A percentile compares a stretch with the other conserved stretches of the same genome.
Conservation (phyloP, 306 rosid species). For the Vigna angularis region DNA sequence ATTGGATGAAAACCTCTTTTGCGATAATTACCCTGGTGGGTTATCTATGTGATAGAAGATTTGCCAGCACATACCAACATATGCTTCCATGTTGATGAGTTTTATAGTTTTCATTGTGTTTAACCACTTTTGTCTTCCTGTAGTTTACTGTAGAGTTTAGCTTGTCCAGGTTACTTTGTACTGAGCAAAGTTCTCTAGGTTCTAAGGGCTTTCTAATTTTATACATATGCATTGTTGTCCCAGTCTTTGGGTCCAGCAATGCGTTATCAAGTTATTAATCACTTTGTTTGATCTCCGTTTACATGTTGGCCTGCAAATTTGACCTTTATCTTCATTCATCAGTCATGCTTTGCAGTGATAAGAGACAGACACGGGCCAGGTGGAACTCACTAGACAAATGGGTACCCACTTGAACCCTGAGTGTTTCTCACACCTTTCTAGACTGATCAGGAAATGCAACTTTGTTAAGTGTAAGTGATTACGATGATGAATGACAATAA, state of each 20-base stretch:
- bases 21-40: slow-evolving; percentile 59
- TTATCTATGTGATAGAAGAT: slow-evolving; percentile 50
- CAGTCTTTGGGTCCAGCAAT: background rate
- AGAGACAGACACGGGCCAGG: background rate
- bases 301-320: slow-evolving; percentile 28
- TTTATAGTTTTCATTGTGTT: slow-evolving; percentile 43
- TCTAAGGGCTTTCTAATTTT: slow-evolving; percentile 32
- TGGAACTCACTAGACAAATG: background rate
- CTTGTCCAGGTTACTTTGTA: slow-evolving; percentile 10
- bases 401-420: background rate
- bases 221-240: background rate
- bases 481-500: slow-evolving; percentile 25
- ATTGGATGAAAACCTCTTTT: slow-evolving; percentile 60
- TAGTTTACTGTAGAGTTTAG: slow-evolving; percentile 48
- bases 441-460: background rate
- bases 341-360: background rate
- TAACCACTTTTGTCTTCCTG: slow-evolving; percentile 15
- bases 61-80: slow-evolving; percentile 33
- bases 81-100: slow-evolving; percentile 44
- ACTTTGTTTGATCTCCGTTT: slow-evolving; percentile 15
- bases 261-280: slow-evolving; percentile 30
- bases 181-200: slow-evolving; percentile 38
- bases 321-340: background rate
- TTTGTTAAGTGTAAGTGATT: slow-evolving; percentile 14
- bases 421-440: background rate